Base-by-base conservation (phyloP, 2,329 filamentous ascomycete species). In the Ophiostoma perfectum region DNA sequence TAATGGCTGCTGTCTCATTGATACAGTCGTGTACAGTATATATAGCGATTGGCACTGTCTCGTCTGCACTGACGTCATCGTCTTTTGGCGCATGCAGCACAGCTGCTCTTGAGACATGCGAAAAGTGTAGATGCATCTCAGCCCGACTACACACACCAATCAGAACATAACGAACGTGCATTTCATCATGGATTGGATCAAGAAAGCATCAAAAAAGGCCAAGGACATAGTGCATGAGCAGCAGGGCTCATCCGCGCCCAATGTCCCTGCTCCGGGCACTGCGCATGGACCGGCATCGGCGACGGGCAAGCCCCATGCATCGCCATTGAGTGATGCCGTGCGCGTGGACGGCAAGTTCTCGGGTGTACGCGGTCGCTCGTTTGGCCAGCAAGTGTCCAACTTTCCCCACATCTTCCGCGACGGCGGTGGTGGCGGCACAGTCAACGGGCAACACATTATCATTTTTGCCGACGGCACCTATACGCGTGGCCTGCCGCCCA, bases 401-500 rank as follows among this genome's bases (percentile, higher is more conserved):
- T 66, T 68, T 9, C 71, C 71, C 45, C 66, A 72, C 66, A 67
- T 70, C 16, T 72, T 64, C 67, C 71, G 71, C 42, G 71, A 72
- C 66, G 71, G 71, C 41, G 71, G 71, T 38, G 71, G 71, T 41
- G 71, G 71, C 62, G 71, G 71, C 63, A 69, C 68, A 1, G 69
- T 72, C 2, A 49, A 49, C 65, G 71, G 71, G 2, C 68, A 67
- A 62, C 39, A 71, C 12, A 52, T 72, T 36, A 70, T 72, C 66
- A 72, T 72, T 38, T 72, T 71, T 58, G 68, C 71, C 1, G 71
- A 72, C 47, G 63, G 70, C 62, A 69, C 16, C 11, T 72, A 72
- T 66, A 72, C 71, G 4, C 36, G n/a, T 1, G 71, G 71, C 1
- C 65, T 27, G 47, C 70, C 71, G 67, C 71, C 71, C 36, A 67